A percentile compares a stretch with the other conserved stretches of the same genome.
Conservation (phyloP, 495 filamentous ascomycete genomes). For the Neurospora sp. region DNA sequence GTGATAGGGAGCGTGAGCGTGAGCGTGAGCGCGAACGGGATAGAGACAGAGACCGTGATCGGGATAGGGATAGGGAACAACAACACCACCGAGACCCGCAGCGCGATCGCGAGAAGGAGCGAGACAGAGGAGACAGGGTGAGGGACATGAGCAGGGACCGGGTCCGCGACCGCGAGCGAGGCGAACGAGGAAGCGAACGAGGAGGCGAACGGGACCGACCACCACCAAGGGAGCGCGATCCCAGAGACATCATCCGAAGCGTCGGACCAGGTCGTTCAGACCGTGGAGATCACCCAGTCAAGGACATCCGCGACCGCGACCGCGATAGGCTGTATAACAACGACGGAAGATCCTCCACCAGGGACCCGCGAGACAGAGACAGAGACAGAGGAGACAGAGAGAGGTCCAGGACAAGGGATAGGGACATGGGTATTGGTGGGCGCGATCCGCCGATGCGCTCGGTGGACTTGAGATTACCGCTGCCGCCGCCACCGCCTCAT, state of each 20-base stretch:
- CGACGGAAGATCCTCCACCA: neutral
- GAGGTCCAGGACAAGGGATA: slow-evolving; percentile 8
- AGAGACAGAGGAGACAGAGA: neutral
- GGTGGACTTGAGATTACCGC: neutral
- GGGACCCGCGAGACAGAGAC: neutral
- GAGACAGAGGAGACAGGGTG: neutral
- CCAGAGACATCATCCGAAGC: neutral
- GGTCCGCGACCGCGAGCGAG: neutral
- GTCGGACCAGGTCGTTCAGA: neutral
- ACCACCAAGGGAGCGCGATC: neutral
- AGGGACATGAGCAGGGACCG: neutral
- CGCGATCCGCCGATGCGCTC: neutral
- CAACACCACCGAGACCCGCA: neutral
- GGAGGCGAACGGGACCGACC: neutral
- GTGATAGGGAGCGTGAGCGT: slow-evolving; percentile 1
- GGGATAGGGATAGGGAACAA: slow-evolving; percentile 2
- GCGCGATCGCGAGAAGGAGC: neutral
- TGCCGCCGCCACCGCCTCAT: neutral
- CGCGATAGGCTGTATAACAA: neutral
- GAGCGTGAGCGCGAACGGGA: slow-evolving; percentile 3
- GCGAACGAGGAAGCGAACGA: neutral
- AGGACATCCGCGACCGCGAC: neutral
- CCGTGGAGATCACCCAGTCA: neutral
- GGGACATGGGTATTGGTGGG: neutral
- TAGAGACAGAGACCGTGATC: neutral